These are phyloP conservation scores for Trichophyton mentagrophytes DNA, from an alignment of 2,329 filamentous ascomycete species.

Conservation along the genomic window DNA sequence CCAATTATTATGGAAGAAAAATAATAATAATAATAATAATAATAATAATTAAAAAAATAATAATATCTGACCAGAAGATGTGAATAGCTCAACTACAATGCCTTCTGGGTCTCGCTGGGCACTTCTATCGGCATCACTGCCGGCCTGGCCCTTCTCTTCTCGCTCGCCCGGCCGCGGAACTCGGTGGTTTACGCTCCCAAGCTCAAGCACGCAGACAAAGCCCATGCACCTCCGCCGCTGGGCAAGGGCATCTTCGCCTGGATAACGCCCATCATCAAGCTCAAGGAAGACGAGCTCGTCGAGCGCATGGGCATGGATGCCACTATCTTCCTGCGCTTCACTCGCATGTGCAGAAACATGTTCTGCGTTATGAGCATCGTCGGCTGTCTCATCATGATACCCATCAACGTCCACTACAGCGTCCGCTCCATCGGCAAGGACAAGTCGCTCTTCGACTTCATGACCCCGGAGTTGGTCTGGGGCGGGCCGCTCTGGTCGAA, in stretches of 20 bases:
- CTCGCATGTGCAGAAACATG: slow-evolving; percentile 83
- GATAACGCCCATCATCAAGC: slow-evolving; percentile 64
- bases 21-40: too few species aligned
- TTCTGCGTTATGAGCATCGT: slow-evolving; percentile 61
- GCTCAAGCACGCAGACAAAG: slow-evolving; percentile 80
- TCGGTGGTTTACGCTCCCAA: slow-evolving; percentile 88
- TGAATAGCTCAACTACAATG: slow-evolving; percentile 44
- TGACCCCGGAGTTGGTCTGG: slow-evolving; percentile 41
- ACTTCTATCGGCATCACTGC: slow-evolving; percentile 66
- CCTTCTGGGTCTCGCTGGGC: slow-evolving; percentile 65
- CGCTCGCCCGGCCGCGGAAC: slow-evolving; percentile 79
- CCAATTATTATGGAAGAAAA: neutral
- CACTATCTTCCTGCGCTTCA: slow-evolving; percentile 76
- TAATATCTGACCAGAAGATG: too few species aligned
- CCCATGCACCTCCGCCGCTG: slow-evolving; percentile 74
- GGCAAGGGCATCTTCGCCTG: slow-evolving; percentile 81
- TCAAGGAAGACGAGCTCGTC: slow-evolving; percentile 63
- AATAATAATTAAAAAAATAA: too few species aligned
- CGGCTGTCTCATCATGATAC: slow-evolving; percentile 66
- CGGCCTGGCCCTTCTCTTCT: slow-evolving; percentile 68
- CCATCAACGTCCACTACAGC: slow-evolving; percentile 55
- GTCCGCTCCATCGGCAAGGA: slow-evolving; percentile 19
- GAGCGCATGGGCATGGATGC: slow-evolving; percentile 84
- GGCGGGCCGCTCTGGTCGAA: slow-evolving; percentile 45
- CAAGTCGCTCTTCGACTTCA: slow-evolving; percentile 26